Evolutionary conservation across 306 rosid species (phyloP), one percentile per base, ranked within the genome.

Genomic region (Mucuna pruriens): DNA sequence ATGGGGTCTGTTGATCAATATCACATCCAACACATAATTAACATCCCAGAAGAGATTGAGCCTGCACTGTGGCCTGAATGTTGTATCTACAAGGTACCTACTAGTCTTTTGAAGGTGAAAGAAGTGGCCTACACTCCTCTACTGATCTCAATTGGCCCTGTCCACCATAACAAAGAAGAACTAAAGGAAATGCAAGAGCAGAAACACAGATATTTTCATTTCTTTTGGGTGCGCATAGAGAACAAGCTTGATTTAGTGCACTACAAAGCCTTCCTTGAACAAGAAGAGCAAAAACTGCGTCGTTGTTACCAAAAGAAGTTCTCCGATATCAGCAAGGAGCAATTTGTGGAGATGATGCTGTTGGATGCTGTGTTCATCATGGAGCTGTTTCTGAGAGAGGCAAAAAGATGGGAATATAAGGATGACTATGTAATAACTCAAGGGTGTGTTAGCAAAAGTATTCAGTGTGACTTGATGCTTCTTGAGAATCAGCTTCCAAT

Each of bases 401-500:
- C 1, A 0, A 77, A 67, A 48, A 46, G 1, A 76, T 49, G 55
- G 77, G 44, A 36, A 15, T 23, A 79, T 20, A 13, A 54, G 5
- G 23, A 54, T 36, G 89, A 86, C 73, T 77, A 76, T 39, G 46
- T 86, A 15, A 25, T 86, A 4, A 65, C 85, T 4, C 87, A 85
- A 26, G 84, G 85, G n/a, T 89, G 92, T 87, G 38, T 89, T 19
- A 68, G 82, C 29, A 83, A 79, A 65, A 75, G 48, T 11, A 38
- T 88, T 6, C 75, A 74, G 66, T 51, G 71, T 4, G 93, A 87
- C 48, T 52, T 89, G 74, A 17, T 85, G 25, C 65, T 89, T 13
- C 90, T 88, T 4, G 93, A 91, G 49, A 89, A 91, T 71, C 95
- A 87, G 75, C 83, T 91, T 79, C 93, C 95, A 0, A 84, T 82